These are phyloP conservation scores for Cryptosporidium bovis DNA, from an alignment of 169 alveolate species.

Conservation along the genomic window DNA sequence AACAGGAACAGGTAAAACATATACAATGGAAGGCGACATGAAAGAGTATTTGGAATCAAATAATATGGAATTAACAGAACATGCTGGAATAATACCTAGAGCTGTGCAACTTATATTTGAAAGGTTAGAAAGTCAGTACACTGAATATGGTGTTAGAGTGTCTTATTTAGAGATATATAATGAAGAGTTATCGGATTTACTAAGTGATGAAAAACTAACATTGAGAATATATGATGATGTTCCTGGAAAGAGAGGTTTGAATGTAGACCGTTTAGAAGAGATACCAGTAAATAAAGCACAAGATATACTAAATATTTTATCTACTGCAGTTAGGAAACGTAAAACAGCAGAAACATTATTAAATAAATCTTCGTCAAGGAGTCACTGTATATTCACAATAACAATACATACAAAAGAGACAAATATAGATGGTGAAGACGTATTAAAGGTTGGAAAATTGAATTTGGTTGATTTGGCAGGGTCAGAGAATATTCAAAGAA, in stretches of 20 bases:
- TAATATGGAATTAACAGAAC: slow-evolving; percentile 67
- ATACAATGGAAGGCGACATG: slow-evolving; percentile 81
- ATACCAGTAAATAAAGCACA: slow-evolving; percentile 86
- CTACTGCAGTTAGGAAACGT: slow-evolving; percentile 87
- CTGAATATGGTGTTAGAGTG: slow-evolving; percentile 86
- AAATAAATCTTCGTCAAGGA: slow-evolving; percentile 89
- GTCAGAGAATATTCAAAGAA: slow-evolving; percentile 89
- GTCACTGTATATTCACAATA: slow-evolving; percentile 90
- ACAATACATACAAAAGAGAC: slow-evolving; percentile 88
- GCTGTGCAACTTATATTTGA: slow-evolving; percentile 83
- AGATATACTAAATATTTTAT: slow-evolving; percentile 86
- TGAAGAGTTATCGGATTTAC: slow-evolving; percentile 87
- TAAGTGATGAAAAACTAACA: slow-evolving; percentile 79
- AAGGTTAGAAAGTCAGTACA: slow-evolving; percentile 78
- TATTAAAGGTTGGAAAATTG: slow-evolving; percentile 87
- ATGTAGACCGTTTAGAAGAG: slow-evolving; percentile 84
- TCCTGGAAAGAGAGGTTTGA: slow-evolving; percentile 81
- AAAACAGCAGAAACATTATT: slow-evolving; percentile 89
- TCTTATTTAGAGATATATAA: slow-evolving; percentile 88
- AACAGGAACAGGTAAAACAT: slow-evolving; percentile 90
- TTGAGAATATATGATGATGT: slow-evolving; percentile 79
- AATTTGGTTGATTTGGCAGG: slow-evolving; percentile 97
- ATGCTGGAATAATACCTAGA: slow-evolving; percentile 85
- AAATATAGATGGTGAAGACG: slow-evolving; percentile 86
- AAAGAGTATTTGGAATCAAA: slow-evolving; percentile 78